Evolutionary conservation across 2,329 filamentous ascomycete genomes (phyloP), one percentile per base, ranked within the genome.

Genomic region (Calcarisporium arbuscula): DNA sequence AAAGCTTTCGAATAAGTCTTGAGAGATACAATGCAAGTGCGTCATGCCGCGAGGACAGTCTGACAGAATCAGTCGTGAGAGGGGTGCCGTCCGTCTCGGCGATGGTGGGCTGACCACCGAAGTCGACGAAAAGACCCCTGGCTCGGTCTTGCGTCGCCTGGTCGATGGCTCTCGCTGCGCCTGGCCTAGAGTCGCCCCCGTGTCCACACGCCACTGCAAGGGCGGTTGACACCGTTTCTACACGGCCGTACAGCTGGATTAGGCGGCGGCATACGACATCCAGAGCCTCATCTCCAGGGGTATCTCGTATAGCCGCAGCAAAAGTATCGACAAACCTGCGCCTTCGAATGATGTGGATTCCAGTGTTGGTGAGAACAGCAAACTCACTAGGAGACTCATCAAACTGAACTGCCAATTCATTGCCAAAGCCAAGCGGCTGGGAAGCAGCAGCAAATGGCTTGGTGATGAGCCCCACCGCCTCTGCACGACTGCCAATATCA

Each of bases 361-460:
- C 92, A 11, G 78, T 87, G 49, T 92, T 94, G 20, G 92, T 96
- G 35, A 98, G 70, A 30, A 98, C 78, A 2, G 90, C 92, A 44
- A 96, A 80, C 53, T 98, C 90, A 32, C 82, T 79, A 0, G 83
- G 74, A 0, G 80, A 69, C 40, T 85, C 73, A 51, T 98, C 92
- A 49, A 92, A 98, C 49, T 98, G 94, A n/a, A 94, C 83, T 2
- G 92, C 87, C 36, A 96, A 68, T 61, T 98, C 92, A 48, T 98
- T 98, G 9, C 90, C 89, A 50, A 95, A 96, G 0, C 89, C 90
- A 16, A 78, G 55, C 0, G 85, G 84, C 18, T 77, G 74, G 9
- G 63, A 64, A 1, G 79, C 72, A 8, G 84, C 83, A 12, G 78
- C 72, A 47, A 88, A 90, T 1, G 84, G 76, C 31, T 74, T 72